Percentiles rank a stretch among this genome's conserved stretches.
Conservation (phyloP, 1,139 yeast species). For the Candida pseudoviswanathii region DNA sequence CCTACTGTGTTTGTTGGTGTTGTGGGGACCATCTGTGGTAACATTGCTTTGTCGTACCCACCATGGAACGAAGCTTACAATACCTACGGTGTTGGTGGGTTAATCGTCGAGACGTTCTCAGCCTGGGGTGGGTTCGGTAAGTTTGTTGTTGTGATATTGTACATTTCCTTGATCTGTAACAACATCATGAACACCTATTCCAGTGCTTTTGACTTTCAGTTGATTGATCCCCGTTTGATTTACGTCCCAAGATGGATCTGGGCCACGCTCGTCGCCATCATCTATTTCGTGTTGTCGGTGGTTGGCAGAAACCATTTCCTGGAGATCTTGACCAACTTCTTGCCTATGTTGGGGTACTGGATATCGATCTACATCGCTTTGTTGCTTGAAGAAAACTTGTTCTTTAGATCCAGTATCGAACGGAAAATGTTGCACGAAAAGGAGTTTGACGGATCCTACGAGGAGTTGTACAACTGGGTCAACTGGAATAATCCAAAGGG, state of each 20-base stretch:
- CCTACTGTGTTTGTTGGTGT: slow-evolving; percentile 84
- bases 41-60: slow-evolving; percentile 59
- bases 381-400: slow-evolving; percentile 68
- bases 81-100: slow-evolving; percentile 72
- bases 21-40: slow-evolving; percentile 66
- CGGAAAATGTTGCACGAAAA: slow-evolving; percentile 51
- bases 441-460: slow-evolving; percentile 51
- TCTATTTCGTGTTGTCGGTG: slow-evolving; percentile 66
- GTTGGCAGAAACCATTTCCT: slow-evolving; percentile 78
- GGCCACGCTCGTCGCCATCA: slow-evolving; percentile 63
- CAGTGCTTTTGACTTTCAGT: slow-evolving; percentile 76
- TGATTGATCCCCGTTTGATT: slow-evolving; percentile 62
- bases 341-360: slow-evolving; percentile 96
- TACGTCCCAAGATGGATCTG: slow-evolving; percentile 78
- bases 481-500: slow-evolving; percentile 60
- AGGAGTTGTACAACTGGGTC: slow-evolving; percentile 57
- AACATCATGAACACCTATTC: slow-evolving; percentile 69
- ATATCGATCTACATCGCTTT: slow-evolving; percentile 75
- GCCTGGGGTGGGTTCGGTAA: slow-evolving; percentile 80
- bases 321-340: slow-evolving; percentile 73
- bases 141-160: slow-evolving; percentile 35
- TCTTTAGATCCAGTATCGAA: slow-evolving; percentile 61
- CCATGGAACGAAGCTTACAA: slow-evolving; percentile 64
- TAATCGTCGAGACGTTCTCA: slow-evolving; percentile 62
- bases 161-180: slow-evolving; percentile 38